Percentiles rank a stretch among this genome's conserved stretches.
phyloP scores from a whole-genome alignment of 306 rosid species.

The Astragalus membranaceus region DNA sequence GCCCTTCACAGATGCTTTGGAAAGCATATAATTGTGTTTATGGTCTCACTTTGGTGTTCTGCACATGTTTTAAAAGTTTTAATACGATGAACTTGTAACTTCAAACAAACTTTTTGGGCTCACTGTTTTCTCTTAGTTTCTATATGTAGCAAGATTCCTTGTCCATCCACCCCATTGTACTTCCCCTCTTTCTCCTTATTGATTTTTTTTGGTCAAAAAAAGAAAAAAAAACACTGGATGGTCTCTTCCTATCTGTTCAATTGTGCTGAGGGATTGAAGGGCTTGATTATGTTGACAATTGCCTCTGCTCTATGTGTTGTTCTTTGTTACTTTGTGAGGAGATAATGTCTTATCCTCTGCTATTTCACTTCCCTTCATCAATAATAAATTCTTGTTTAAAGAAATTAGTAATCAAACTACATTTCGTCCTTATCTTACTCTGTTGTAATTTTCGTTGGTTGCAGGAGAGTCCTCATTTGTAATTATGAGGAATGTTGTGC shows the following conservation, averaged over 20 bases:
- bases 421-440: constrained; percentile 5
- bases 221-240: background rate
- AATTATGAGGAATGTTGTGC: constrained; percentile 59
- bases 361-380: background rate
- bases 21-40: background rate
- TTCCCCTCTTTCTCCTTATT: background rate
- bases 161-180: background rate
- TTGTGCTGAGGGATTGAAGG: background rate
- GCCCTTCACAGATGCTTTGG: background rate
- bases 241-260: background rate
- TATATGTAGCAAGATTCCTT: background rate
- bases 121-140: background rate
- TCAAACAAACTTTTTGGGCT: background rate
- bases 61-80: constrained; percentile 1
- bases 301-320: background rate
- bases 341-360: background rate
- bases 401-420: background rate
- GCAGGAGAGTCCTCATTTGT: constrained; percentile 58
- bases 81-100: background rate
- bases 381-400: background rate
- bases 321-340: background rate
- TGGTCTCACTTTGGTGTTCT: constrained; percentile 8
- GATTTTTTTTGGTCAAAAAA: background rate
- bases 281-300: background rate
- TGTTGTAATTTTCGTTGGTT: constrained; percentile 24